Evolutionary conservation across 257 asterid genomes (phyloP).

Genomic region (Solanum corneliomulleri): DNA sequence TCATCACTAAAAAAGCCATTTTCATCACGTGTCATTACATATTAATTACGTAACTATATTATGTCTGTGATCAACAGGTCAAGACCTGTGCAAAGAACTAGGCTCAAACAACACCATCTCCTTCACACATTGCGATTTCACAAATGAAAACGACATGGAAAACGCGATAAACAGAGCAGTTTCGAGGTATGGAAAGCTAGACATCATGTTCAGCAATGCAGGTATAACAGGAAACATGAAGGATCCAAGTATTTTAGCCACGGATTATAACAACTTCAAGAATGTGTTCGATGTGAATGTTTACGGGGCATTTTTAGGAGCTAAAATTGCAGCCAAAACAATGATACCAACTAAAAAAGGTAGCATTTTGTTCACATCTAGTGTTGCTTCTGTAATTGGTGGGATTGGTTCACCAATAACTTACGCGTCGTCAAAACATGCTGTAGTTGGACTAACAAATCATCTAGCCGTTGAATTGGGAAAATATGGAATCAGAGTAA

Average conservation of each 20-base stretch:
- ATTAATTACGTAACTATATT: not conserved
- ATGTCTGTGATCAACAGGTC: not conserved
- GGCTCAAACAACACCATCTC: not conserved
- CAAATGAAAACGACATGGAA: slow-evolving; percentile 2
- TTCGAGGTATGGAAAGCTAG: slow-evolving; percentile 7
- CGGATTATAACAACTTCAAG: not conserved
- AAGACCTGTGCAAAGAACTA: not conserved
- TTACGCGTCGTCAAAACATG: slow-evolving; percentile 10
- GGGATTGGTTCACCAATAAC: not conserved
- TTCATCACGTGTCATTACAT: not conserved
- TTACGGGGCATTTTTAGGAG: slow-evolving; percentile 7
- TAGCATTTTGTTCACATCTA: slow-evolving; percentile 2
- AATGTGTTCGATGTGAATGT: slow-evolving; percentile 1
- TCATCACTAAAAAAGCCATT: fast-evolving
- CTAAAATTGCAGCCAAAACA: slow-evolving; percentile 11
- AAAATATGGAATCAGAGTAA: slow-evolving; percentile 13
- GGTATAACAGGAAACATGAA: not conserved
- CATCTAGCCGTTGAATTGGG: slow-evolving; percentile 13
- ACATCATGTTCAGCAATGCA: slow-evolving; percentile 23
- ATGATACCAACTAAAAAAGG: slow-evolving; percentile 5
- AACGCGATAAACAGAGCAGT: slow-evolving; percentile 1
- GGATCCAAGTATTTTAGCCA: not conserved
- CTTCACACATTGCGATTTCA: slow-evolving; percentile 17
- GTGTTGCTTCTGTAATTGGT: slow-evolving; percentile 1
- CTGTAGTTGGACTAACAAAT: slow-evolving; percentile 8